Evolutionary conservation across 176 grass and related monocot species (phyloP).

Genomic region (Oryza glumipatula): DNA sequence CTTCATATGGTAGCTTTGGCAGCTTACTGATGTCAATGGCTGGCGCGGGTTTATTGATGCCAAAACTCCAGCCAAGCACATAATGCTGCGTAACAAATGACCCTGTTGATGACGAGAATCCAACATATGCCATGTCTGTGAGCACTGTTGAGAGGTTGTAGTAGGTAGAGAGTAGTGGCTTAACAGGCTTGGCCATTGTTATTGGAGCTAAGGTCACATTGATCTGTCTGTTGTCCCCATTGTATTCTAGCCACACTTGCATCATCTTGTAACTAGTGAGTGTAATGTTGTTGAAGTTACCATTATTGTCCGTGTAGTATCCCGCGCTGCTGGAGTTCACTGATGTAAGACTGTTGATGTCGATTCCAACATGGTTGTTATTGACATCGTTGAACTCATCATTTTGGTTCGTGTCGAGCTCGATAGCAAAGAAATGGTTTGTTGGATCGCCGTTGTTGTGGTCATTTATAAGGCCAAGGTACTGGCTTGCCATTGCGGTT

Average conservation of each 20-base stretch:
- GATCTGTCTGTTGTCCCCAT: background rate
- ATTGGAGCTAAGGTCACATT: conserved; percentile 34
- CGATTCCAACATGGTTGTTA: conserved; percentile 40
- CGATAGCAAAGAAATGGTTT: conserved; percentile 35
- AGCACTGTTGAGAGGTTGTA: background rate
- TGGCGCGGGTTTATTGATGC: background rate
- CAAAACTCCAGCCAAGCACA: conserved; percentile 39
- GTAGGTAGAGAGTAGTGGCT: conserved; percentile 11
- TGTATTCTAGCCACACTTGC: conserved; percentile 39
- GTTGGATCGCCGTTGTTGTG: background rate
- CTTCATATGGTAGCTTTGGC: background rate
- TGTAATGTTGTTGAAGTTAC: background rate
- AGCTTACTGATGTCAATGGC: background rate
- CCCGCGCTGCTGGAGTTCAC: background rate
- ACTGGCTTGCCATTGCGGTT: background rate
- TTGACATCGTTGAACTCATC: background rate
- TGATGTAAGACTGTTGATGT: conserved; percentile 30
- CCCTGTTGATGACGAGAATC: conserved; percentile 28
- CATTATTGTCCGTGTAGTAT: background rate
- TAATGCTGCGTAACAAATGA: background rate
- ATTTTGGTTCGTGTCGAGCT: conserved; percentile 20
- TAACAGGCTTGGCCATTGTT: background rate
- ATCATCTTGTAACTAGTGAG: background rate
- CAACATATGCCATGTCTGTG: conserved; percentile 5
- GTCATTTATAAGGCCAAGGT: conserved; percentile 28